Evolutionary conservation across 1,284 basidiomycete species (phyloP).

Genomic region (Rhodofomes roseus): DNA sequence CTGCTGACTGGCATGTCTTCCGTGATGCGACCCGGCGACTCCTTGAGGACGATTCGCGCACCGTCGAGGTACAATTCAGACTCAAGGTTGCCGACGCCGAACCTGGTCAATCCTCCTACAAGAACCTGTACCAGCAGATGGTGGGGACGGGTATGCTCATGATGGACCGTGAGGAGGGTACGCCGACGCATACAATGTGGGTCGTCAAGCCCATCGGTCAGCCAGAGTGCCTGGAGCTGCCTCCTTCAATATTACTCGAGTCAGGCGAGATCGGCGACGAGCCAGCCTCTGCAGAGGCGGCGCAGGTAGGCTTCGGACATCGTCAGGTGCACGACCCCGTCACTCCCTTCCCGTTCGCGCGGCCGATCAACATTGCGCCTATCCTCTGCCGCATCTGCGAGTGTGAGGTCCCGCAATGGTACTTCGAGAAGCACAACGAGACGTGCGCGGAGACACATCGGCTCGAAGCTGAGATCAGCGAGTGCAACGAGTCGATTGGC

Average conservation of each 20-base stretch:
- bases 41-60: conserved; percentile 90
- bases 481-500: conserved; percentile 89
- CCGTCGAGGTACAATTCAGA: conserved; percentile 89
- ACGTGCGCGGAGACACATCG: conserved; percentile 97
- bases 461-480: conserved; percentile 91
- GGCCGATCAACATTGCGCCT: conserved; percentile 79
- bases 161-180: conserved; percentile 84
- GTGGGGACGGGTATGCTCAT: conserved; percentile 99
- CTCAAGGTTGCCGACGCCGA: conserved; percentile 64
- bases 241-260: conserved; percentile 53
- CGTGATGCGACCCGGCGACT: conserved; percentile 84
- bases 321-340: conserved; percentile 40
- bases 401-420: conserved; percentile 95
- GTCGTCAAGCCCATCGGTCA: conserved; percentile 86
- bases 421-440: conserved; percentile 99
- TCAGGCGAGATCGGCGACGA: conserved; percentile 51
- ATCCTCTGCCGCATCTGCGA: conserved; percentile 99
- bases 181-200: conserved; percentile 98
- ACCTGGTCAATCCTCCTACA: conserved; percentile 45
- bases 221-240: conserved; percentile 61
- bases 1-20: conserved; percentile 85
- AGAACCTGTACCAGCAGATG: conserved; percentile 77
- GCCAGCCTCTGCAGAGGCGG: conserved; percentile 30
- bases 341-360: conserved; percentile 68
- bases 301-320: conserved; percentile 29